Evolutionary conservation across 768 basidiomycete species (phyloP), one percentile per base, ranked within the genome.

Genomic region (Kwoniella europaea): DNA sequence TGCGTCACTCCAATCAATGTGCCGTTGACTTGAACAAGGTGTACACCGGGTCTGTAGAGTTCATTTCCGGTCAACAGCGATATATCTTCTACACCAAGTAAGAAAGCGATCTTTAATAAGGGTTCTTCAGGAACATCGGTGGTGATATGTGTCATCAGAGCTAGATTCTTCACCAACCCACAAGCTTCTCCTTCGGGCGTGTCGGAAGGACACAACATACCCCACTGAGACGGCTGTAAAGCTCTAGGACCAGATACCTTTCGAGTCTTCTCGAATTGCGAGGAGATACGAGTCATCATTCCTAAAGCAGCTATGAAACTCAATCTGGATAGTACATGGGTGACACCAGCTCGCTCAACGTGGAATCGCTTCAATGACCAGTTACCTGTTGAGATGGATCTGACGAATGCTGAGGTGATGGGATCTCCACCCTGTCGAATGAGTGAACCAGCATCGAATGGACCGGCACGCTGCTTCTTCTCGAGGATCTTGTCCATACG

Each of bases 181-280:
- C 97, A 99, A 18, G 97, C 97, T 85, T 99, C 97, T 81, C 97
- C 97, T 90, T 99, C 97, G 0, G 97, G 97, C 0, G 97, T 99
- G 84, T 99, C 97, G 81, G 92, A 94, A 0, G 97, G 93, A 85
- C 97, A 99, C 20, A 98, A 86, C 86, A 99, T 92, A 46, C 97
- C 97, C 97, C 97, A 99, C 84, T 99, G 97, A 87, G 91, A 93
- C 4, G 97, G 96, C 82, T 99, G 97, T 71, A 99, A 84, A 22
- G 96, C 95, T 77, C 97, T 89, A 41, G 97, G 97, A 53, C 97
- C 97, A 75, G 93, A 96, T 70, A 99, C 97, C 84, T 99, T 99
- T 69, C 97, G 87, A 22, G 97, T 98, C 88, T 99, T 99, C 84
- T 99, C 97, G 82, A 99, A 99, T 85, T 99, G 97, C 22, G 93